phyloP scores from a whole-genome alignment of 1,284 basidiomycete genomes.

The Pyrrhoderma noxium region DNA sequence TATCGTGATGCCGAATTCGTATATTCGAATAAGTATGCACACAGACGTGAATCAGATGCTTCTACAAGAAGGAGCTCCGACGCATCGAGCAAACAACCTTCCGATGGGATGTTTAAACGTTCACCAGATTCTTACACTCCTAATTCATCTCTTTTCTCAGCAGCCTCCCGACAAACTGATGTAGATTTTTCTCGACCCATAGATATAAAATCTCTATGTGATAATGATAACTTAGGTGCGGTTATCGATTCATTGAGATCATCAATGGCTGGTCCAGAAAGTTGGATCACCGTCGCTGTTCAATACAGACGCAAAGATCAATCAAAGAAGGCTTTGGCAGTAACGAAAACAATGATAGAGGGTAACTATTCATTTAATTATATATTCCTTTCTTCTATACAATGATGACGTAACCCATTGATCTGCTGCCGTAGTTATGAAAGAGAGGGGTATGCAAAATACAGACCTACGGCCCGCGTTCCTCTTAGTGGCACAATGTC shows the following conservation, averaged over 20 bases:
- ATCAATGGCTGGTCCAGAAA: conserved; percentile 11
- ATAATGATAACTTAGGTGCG: conserved; percentile 4
- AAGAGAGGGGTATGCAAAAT: conserved; percentile 10
- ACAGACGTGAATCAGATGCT: conserved; percentile 8
- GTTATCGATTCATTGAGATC: conserved; percentile 13
- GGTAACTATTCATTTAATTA: conserved; percentile 9
- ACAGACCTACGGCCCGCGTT: conserved; percentile 15
- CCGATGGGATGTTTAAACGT: neutral
- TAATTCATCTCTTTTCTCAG: neutral
- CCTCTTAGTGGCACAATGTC: conserved; percentile 14
- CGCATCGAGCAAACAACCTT: conserved; percentile 2
- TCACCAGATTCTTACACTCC: conserved; percentile 1
- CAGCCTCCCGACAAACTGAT: neutral
- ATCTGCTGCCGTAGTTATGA: conserved; percentile 8
- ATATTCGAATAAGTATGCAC: neutral
- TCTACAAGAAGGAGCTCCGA: conserved; percentile 4
- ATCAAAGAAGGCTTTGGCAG: conserved; percentile 7
- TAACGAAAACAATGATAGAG: conserved; percentile 11
- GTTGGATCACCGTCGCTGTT: conserved; percentile 14
- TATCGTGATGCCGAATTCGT: neutral
- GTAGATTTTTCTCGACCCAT: neutral
- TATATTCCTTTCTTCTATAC: neutral
- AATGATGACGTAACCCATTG: neutral
- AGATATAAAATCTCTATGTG: conserved; percentile 5
- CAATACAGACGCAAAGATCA: conserved; percentile 8